Conservation (phyloP, 192 early-diverging fungal genomes). For the Gaertneriomyces semiglobifer region DNA sequence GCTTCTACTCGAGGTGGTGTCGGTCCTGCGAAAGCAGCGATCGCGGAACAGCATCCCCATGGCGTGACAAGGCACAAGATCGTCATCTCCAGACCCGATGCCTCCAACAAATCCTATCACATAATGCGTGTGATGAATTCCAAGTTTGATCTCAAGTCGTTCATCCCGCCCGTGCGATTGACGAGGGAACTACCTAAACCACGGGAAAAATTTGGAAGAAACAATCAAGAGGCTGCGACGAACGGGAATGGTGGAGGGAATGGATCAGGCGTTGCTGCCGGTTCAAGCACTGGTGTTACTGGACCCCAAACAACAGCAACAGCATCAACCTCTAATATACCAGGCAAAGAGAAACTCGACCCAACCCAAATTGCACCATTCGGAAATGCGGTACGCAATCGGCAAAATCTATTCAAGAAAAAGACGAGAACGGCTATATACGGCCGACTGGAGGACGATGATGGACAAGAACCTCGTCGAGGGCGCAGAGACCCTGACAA, state of each 20-base stretch:
- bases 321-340: background rate
- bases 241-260: background rate
- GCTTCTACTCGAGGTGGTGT: too few species aligned
- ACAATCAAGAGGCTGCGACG: background rate
- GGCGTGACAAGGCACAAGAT: too few species aligned
- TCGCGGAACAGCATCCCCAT: too few species aligned
- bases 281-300: background rate
- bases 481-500: slow-evolving; percentile 38
- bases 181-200: slow-evolving; percentile 36
- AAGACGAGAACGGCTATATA: slow-evolving; percentile 45
- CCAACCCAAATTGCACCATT: slow-evolving; percentile 24
- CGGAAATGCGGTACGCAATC: slow-evolving; percentile 28
- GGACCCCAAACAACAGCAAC: background rate
- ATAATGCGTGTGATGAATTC: slow-evolving; percentile 32
- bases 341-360: slow-evolving; percentile 28
- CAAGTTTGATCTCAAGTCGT: slow-evolving; percentile 24
- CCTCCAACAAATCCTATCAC: slow-evolving; percentile 19
- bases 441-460: slow-evolving; percentile 24
- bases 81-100: background rate
- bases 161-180: slow-evolving; percentile 32
- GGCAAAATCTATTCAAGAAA: slow-evolving; percentile 46
- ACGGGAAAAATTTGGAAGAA: slow-evolving; percentile 4
- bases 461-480: slow-evolving; percentile 12
- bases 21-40: too few species aligned
- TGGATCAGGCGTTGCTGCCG: background rate